Evolutionary conservation across 306 rosid species (phyloP), one percentile per base, ranked within the genome.

Genomic region (Biancaea sappan): DNA sequence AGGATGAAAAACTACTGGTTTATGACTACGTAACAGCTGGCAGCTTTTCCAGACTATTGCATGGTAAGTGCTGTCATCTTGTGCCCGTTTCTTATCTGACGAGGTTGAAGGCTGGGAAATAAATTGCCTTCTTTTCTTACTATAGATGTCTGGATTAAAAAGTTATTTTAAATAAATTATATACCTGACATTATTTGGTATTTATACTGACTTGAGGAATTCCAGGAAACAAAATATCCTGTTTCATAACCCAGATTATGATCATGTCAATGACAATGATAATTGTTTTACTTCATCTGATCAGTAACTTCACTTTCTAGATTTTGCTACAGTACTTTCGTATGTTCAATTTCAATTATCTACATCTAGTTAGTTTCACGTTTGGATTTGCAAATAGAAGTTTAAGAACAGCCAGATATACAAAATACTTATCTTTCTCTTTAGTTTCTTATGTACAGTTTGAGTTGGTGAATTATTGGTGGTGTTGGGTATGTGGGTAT

Each of bases 1-100:
- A 88, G 85, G 97, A 91, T 64, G 94, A 91, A 83, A 91, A 87
- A 58, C 77, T 91, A 15, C 65, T 87, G 79, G 97, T 91, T 21
- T 88, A 85, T 35, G 94, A 91, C 74, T 88, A 85, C 75, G 51
- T 84, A 32, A 8, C 83, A 15, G 68, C 72, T 44, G 94, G 90
- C 4, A 91, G 92, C 84, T 81, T 88, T 48, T 73, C 86, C 26
- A 78, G 82, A 57, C 75, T 88, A 63, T 83, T 91, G 84, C 96
- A 91, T 74, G 94, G 96, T 88, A 88, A 66, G 81, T 63, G 58
- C 38, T 68, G 24, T 71, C 57, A 25, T 44, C 71, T 61, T 41
- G 60, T 60, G 40, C 51, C 47, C 77, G 11, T 69, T 52, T 69
- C 25, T 19, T 28, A 26, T n/a, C n/a, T n/a, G n/a, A 22, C 12